A percentile compares a stretch with the other conserved stretches of the same genome.
Conservation (phyloP, 768 basidiomycete genomes). For the Kwoniella dejecticola region DNA sequence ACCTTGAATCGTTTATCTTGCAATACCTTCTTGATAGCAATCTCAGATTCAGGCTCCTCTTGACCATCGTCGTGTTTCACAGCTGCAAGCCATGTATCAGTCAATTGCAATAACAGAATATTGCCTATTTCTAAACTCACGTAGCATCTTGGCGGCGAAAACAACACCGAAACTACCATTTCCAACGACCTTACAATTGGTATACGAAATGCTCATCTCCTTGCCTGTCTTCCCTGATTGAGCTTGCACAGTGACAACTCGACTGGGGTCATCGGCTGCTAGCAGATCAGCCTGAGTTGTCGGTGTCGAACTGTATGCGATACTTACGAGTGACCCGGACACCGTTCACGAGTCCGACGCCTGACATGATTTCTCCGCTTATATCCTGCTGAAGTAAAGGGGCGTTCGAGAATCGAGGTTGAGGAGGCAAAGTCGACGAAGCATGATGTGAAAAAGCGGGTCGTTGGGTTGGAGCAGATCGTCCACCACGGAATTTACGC, state of each 20-base stretch:
- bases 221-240: constrained; percentile 92
- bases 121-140: constrained; percentile 19
- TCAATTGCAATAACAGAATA: too few relatives aligned
- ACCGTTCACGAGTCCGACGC: constrained; percentile 51
- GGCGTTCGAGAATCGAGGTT: not conserved
- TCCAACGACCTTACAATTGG: constrained; percentile 96
- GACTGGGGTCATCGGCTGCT: constrained; percentile 85
- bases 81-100: constrained; percentile 21
- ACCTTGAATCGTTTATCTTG: constrained; percentile 99
- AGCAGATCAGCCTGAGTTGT: not conserved
- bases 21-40: constrained; percentile 99
- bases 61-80: constrained; percentile 40
- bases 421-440: not conserved
- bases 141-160: constrained; percentile 85
- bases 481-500: constrained; percentile 2
- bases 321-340: constrained; percentile 54
- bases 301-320: not conserved
- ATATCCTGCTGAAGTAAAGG: not conserved
- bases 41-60: constrained; percentile 61
- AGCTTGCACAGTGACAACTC: constrained; percentile 91
- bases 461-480: not conserved
- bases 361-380: constrained; percentile 36
- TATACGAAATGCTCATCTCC: constrained; percentile 85
- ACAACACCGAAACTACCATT: constrained; percentile 99
- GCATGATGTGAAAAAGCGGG: constrained; percentile 1